phyloP scores from a whole-genome alignment of 2,329 filamentous ascomycete species.

The Teratosphaeria pseudoeucalypti region DNA sequence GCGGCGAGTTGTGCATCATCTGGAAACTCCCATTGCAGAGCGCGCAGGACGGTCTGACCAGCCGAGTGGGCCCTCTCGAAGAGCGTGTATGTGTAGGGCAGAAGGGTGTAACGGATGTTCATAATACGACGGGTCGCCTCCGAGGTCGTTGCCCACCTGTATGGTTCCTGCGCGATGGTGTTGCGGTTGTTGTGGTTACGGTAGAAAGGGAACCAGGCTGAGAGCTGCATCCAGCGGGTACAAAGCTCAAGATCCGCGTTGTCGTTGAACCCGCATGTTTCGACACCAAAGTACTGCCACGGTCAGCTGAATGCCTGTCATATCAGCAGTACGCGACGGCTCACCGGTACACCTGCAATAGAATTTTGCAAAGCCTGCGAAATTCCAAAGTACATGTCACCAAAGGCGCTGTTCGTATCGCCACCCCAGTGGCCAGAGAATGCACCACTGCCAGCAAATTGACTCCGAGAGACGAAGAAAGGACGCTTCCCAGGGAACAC shows the following conservation, averaged over 20 bases:
- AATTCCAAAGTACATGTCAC: slow-evolving; percentile 19
- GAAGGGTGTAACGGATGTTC: slow-evolving; percentile 55
- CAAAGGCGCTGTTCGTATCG: slow-evolving; percentile 17
- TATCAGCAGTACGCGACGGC: not conserved
- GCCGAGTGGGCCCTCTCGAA: slow-evolving; percentile 55
- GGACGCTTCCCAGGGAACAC: slow-evolving; percentile 16
- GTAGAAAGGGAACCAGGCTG: slow-evolving; percentile 54
- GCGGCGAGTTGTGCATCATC: slow-evolving; percentile 53
- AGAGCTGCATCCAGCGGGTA: slow-evolving; percentile 25
- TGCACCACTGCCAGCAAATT: slow-evolving; percentile 15
- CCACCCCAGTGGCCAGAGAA: slow-evolving; percentile 20
- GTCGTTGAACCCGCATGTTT: slow-evolving; percentile 20
- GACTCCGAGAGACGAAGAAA: slow-evolving; percentile 16
- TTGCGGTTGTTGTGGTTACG: slow-evolving; percentile 60
- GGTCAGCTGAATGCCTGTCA: not conserved
- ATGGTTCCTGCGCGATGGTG: slow-evolving; percentile 56
- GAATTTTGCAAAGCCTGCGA: slow-evolving; percentile 16
- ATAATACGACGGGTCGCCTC: slow-evolving; percentile 53
- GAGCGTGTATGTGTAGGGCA: slow-evolving; percentile 65
- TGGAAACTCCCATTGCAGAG: slow-evolving; percentile 62
- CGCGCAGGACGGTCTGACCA: slow-evolving; percentile 59
- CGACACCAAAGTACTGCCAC: slow-evolving; percentile 14
- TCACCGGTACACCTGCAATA: slow-evolving; percentile 18
- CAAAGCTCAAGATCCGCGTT: slow-evolving; percentile 21
- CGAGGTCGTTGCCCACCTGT: slow-evolving; percentile 52